These are phyloP conservation scores for Golovinomyces cichoracearum DNA, from an alignment of 2,329 filamentous ascomycete species.

Conservation along the genomic window DNA sequence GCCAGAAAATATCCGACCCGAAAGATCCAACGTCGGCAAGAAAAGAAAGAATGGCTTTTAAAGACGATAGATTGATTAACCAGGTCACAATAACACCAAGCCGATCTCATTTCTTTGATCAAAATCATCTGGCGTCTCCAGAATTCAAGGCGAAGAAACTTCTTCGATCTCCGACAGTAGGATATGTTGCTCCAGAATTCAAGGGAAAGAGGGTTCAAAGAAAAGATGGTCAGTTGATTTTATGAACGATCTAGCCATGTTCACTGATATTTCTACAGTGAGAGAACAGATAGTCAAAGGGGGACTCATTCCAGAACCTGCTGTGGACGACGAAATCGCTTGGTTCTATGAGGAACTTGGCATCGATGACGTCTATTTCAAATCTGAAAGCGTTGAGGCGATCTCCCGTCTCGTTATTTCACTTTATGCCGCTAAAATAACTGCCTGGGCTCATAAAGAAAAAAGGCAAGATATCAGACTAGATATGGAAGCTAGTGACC, in stretches of 20 bases:
- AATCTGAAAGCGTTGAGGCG: conserved; percentile 60
- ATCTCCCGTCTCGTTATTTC: conserved; percentile 90
- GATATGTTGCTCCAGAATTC: conserved; percentile 86
- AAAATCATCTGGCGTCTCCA: conserved; percentile 60
- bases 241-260: not conserved
- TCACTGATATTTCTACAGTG: not conserved
- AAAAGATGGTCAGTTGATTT: conserved; percentile 9
- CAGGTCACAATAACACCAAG: conserved; percentile 11
- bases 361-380: conserved; percentile 96
- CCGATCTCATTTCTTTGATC: conserved; percentile 48
- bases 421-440: conserved; percentile 87
- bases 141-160: conserved; percentile 34
- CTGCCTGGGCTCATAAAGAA: conserved; percentile 75
- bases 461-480: conserved; percentile 82
- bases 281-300: not conserved
- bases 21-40: too few species aligned
- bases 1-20: not conserved
- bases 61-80: conserved; percentile 2
- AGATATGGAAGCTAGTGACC: conserved; percentile 82
- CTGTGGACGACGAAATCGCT: conserved; percentile 60
- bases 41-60: not conserved
- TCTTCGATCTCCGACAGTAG: conserved; percentile 67
- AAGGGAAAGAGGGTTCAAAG: conserved; percentile 64
- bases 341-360: conserved; percentile 98
- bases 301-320: conserved; percentile 41